Base-by-base conservation (phyloP, 2,329 filamentous ascomycete species). In the Colletotrichum musae region DNA sequence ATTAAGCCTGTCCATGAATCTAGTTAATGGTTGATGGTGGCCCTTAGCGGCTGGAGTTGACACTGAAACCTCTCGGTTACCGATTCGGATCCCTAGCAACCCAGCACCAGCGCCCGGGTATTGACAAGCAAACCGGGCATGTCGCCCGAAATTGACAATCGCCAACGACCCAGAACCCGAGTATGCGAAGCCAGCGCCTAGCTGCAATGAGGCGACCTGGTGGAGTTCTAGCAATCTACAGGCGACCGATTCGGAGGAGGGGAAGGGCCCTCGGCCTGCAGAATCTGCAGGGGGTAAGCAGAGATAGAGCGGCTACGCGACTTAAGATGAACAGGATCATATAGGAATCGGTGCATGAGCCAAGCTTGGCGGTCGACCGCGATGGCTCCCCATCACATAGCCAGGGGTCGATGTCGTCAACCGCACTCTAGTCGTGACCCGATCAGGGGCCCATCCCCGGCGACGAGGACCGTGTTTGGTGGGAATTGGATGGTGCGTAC, bases 271-370 rank as follows among this genome's bases (percentile, higher is more conserved):
- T 43, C 41, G 13, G 15, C 16, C 41, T 43, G 41, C 16, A 36
- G 12, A n/a, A 13, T 28, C 21, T 54, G 41, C 66, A 66, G 56
- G 61, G 47, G 36, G 12, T 7, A 6, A 5, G 48, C 21, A n/a
- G 52, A 32, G 28, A 26, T 52, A 39, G 21, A 54, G 39, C 28
- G n/a, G 43, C 39, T 47, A 28, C n/a, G 41, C 48, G 16, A 32
- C 45, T 61, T 70, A 61, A 67, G 67, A 70, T 70, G 67, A 70
- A 70, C 67, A 58, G 67, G 67, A 67, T 45, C 56, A 67, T 10
- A 52, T 39, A 16, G 45, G 26, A 61, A 67, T 47, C 67, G 66
- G 62, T 50, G 62, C 62, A 66, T 66, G 50, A 57, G 62, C 56
- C 36, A 39, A 18, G 43, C 66, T 66, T 57, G 62, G 66, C 56